These are phyloP conservation scores for Wallacemonas rigidus DNA, from an alignment of 208 protist species.

Conservation along the genomic window DNA sequence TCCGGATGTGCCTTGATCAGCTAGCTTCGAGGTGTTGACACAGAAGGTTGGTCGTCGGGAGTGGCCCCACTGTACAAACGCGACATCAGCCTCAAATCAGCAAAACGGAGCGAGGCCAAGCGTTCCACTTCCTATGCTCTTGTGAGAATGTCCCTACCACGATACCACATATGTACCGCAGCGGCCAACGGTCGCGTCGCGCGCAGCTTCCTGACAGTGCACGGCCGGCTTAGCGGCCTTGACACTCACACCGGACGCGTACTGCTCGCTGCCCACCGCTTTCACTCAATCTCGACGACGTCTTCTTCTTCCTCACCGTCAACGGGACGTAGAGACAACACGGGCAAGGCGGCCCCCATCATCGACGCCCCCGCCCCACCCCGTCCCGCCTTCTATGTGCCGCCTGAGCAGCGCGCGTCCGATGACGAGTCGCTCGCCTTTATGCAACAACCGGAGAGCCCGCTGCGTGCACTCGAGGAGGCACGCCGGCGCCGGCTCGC, in stretches of 20 bases:
- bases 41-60: no score
- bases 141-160: neutral
- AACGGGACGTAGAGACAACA: neutral
- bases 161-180: neutral
- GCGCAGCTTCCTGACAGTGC: neutral
- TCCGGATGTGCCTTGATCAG: no score
- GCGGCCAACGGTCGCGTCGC: neutral
- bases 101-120: no score
- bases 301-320: neutral
- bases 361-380: conserved; percentile 54
- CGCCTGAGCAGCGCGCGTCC: conserved; percentile 61
- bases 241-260: neutral
- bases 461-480: conserved; percentile 29
- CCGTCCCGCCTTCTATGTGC: conserved; percentile 69
- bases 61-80: no score
- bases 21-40: no score
- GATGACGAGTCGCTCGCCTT: conserved; percentile 71
- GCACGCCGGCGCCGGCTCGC: conserved; percentile 9
- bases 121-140: no score
- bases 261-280: neutral
- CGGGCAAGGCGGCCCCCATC: conserved; percentile 18
- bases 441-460: conserved; percentile 38
- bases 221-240: neutral
- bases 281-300: neutral
- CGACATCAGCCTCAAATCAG: no score